Conservation (phyloP, 116 monocot genomes). For the Posidonia oceanica region DNA sequence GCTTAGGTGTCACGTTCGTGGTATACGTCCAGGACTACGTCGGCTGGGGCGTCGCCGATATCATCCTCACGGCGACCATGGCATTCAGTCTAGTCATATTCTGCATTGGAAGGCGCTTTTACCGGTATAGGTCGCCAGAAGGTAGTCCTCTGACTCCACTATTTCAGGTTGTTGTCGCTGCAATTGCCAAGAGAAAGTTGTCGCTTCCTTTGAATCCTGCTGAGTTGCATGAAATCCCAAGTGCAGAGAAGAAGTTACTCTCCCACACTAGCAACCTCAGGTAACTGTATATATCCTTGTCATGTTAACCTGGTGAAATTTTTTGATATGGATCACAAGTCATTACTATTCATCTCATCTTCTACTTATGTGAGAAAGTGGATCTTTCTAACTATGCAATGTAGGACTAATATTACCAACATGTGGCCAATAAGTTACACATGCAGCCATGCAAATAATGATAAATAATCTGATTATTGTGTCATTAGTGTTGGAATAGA, state of each 20-base stretch:
- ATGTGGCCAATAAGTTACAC: no score
- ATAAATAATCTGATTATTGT: no score
- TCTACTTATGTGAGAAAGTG: no score
- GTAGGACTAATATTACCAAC: no score
- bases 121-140: slow-evolving; percentile 34
- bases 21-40: slow-evolving; percentile 59
- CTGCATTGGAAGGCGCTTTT: slow-evolving; percentile 31
- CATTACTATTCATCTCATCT: no score
- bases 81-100: slow-evolving; percentile 30
- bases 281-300: background rate
- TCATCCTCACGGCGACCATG: slow-evolving; percentile 40
- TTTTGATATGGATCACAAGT: no score
- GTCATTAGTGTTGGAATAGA: no score
- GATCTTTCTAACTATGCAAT: no score
- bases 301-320: no score
- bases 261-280: slow-evolving; percentile 30
- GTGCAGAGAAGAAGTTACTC: slow-evolving; percentile 25
- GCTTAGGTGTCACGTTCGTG: slow-evolving; percentile 45
- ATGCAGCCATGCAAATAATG: no score
- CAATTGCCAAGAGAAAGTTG: slow-evolving; percentile 35
- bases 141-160: slow-evolving; percentile 58
- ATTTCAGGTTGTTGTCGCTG: slow-evolving; percentile 36
- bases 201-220: slow-evolving; percentile 20
- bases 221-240: slow-evolving; percentile 40
- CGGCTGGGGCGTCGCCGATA: slow-evolving; percentile 34